A percentile compares a stretch with the other conserved stretches of the same genome.
phyloP scores from a whole-genome alignment of 2,329 filamentous ascomycete genomes.

The Arachnomyces sp. region DNA sequence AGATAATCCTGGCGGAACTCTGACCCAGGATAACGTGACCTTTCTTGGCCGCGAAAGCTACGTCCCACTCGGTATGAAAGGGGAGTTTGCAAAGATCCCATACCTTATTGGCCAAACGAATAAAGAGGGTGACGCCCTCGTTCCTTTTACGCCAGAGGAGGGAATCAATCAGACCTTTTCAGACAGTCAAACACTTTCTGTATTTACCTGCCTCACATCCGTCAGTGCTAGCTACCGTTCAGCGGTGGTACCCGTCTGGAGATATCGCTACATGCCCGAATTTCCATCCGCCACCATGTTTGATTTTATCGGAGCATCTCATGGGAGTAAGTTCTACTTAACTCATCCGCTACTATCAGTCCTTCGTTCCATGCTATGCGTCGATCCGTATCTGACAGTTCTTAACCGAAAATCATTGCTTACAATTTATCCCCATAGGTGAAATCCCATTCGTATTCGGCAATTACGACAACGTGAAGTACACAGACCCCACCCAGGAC shows the following conservation, averaged over 20 bases:
- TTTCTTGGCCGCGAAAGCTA: conserved; percentile 19
- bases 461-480: conserved; percentile 32
- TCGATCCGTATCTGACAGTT: conserved; percentile 43
- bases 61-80: conserved; percentile 21
- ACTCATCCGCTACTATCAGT: too few species aligned
- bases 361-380: too few species aligned
- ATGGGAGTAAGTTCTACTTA: conserved; percentile 23
- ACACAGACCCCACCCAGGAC: conserved; percentile 21
- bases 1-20: too few species aligned
- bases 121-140: too few species aligned
- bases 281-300: conserved; percentile 44
- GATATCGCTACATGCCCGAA: conserved; percentile 43
- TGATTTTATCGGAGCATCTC: conserved; percentile 41
- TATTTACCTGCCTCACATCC: too few species aligned
- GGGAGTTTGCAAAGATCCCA: conserved; percentile 36
- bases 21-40: too few species aligned
- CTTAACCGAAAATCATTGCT: too few species aligned
- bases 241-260: conserved; percentile 32
- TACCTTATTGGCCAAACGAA: conserved; percentile 41
- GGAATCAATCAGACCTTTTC: too few species aligned
- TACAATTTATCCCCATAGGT: too few species aligned
- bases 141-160: too few species aligned
- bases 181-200: too few species aligned
- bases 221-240: too few species aligned
- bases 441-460: conserved; percentile 29